Evolutionary conservation across 257 asterid genomes (phyloP).

Genomic region (Ilex asprella): DNA sequence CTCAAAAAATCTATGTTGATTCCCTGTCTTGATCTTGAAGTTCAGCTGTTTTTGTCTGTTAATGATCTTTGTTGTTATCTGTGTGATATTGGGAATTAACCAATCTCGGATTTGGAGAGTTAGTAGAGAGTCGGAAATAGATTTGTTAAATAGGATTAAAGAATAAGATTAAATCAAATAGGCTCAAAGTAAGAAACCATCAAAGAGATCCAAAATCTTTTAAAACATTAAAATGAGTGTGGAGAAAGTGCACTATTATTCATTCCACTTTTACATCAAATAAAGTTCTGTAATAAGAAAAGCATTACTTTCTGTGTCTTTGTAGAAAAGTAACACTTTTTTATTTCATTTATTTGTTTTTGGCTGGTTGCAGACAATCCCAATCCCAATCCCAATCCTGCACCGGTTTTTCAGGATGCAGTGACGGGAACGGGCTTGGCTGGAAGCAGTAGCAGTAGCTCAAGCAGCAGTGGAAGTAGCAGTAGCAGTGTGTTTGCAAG

Average conservation of each 20-base stretch:
- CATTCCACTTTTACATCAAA: constrained; percentile 24
- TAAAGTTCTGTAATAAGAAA: constrained; percentile 19
- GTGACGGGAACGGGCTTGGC: constrained; percentile 26
- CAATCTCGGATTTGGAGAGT: constrained; percentile 16
- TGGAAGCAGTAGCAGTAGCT: constrained; percentile 38
- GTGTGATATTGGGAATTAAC: constrained; percentile 23
- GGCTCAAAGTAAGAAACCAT: constrained; percentile 25
- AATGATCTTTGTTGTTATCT: constrained; percentile 43
- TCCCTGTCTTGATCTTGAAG: constrained; percentile 25
- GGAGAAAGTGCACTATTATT: constrained; percentile 24
- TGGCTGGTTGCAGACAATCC: constrained; percentile 24
- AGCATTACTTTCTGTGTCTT: constrained; percentile 18
- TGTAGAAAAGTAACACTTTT: constrained; percentile 11
- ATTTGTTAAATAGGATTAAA: constrained; percentile 15
- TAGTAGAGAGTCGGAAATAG: too few relatives aligned
- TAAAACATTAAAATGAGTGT: constrained; percentile 9
- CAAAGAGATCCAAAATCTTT: constrained; percentile 34
- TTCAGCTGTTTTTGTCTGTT: constrained; percentile 43
- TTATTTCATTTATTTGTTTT: constrained; percentile 10
- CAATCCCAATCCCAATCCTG: neutral
- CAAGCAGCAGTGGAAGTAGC: constrained; percentile 53
- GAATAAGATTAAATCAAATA: constrained; percentile 5
- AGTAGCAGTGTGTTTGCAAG: constrained; percentile 57
- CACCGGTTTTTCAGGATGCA: constrained; percentile 39
- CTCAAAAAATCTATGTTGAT: constrained; percentile 27